phyloP scores from a whole-genome alignment of 176 grass and related monocot species.

The Thalia dealbata region DNA sequence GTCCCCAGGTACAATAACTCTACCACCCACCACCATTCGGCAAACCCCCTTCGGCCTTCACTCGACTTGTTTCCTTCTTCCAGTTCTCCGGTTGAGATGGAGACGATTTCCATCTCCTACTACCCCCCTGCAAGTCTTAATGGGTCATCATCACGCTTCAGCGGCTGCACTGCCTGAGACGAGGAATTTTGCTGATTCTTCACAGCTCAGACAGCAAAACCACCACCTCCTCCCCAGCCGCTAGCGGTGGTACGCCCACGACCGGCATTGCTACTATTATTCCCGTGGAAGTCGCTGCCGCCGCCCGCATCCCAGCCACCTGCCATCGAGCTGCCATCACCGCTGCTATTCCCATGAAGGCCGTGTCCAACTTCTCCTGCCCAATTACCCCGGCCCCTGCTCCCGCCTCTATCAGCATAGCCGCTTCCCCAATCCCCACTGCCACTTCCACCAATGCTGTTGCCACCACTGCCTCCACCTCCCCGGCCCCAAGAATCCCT shows the following conservation, averaged over 20 bases:
- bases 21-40: too few species aligned
- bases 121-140: too few species aligned
- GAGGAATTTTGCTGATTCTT: neutral
- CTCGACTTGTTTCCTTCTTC: too few species aligned
- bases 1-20: too few species aligned
- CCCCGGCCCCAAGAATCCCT: slow-evolving; percentile 27
- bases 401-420: neutral
- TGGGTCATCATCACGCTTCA: neutral
- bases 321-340: neutral
- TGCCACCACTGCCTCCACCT: slow-evolving; percentile 27
- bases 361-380: slow-evolving; percentile 25
- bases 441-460: slow-evolving; percentile 32
- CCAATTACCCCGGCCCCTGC: slow-evolving; percentile 31
- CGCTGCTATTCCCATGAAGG: neutral
- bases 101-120: too few species aligned
- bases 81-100: too few species aligned
- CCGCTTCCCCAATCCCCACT: slow-evolving; percentile 30
- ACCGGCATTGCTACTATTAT: neutral
- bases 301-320: slow-evolving; percentile 3
- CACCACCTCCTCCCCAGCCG: slow-evolving; percentile 9
- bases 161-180: too few species aligned
- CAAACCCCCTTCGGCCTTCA: too few species aligned
- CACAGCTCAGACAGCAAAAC: neutral
- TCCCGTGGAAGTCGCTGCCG: neutral
- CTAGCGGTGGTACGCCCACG: neutral